phyloP scores from a whole-genome alignment of 2,329 filamentous ascomycete genomes.

The Alternaria burnsii region DNA sequence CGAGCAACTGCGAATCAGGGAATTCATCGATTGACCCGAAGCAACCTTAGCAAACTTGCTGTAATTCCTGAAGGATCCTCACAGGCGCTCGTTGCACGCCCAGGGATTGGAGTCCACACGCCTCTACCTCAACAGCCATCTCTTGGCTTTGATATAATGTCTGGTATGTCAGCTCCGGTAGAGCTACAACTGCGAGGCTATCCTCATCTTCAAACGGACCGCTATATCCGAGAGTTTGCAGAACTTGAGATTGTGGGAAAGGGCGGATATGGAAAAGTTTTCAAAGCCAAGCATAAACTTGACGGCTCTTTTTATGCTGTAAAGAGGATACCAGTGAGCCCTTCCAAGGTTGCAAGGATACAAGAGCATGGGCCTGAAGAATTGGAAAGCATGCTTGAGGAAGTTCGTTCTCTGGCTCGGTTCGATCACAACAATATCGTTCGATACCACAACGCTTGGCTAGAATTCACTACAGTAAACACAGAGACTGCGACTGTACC shows the following conservation, averaged over 20 bases:
- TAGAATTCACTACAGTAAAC: constrained; percentile 57
- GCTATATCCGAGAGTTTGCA: constrained; percentile 45
- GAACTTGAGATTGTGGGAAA: constrained; percentile 65
- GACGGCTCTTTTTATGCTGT: constrained; percentile 71
- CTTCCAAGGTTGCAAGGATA: constrained; percentile 61
- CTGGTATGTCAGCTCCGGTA: constrained; percentile 25
- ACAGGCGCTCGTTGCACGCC: constrained; percentile 34
- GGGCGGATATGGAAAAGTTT: constrained; percentile 72
- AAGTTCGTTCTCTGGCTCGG: constrained; percentile 68
- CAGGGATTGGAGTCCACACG: constrained; percentile 12
- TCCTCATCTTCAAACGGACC: constrained; percentile 42
- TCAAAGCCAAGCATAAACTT: constrained; percentile 67
- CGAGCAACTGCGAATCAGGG: constrained; percentile 50
- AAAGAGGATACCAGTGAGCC: constrained; percentile 69
- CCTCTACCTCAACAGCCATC: constrained; percentile 23
- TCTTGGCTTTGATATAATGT: constrained; percentile 20
- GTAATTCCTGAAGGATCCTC: constrained; percentile 31
- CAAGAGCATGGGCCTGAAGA: constrained; percentile 61
- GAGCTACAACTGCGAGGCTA: constrained; percentile 37
- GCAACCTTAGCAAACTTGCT: constrained; percentile 35
- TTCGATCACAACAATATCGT: constrained; percentile 73
- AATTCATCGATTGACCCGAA: constrained; percentile 43
- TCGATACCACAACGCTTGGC: constrained; percentile 71
- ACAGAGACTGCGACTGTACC: constrained; percentile 18
- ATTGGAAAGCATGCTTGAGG: constrained; percentile 65